Conservation (phyloP, 768 basidiomycete species). For the Tubosaeta brunneosetosa region DNA sequence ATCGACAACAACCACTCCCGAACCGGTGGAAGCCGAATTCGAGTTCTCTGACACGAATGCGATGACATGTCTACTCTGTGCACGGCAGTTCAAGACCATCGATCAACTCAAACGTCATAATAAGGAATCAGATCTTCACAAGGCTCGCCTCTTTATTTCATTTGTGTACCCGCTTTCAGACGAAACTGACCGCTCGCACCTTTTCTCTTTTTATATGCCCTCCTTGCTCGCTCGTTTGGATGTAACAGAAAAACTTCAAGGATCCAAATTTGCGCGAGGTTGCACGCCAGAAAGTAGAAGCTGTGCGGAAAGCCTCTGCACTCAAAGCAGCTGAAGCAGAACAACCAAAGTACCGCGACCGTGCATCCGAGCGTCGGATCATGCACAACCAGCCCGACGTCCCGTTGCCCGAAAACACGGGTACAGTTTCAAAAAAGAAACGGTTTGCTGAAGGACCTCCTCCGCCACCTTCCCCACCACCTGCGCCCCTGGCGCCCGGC, state of each 20-base stretch:
- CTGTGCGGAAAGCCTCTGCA: constrained; percentile 35
- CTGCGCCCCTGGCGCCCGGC: constrained; percentile 62
- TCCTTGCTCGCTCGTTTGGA: constrained; percentile 4
- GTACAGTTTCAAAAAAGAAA: constrained; percentile 36
- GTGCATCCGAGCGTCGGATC: constrained; percentile 85
- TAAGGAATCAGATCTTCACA: constrained; percentile 92
- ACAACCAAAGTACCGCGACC: constrained; percentile 88
- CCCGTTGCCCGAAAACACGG: constrained; percentile 54
- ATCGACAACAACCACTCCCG: constrained; percentile 33
- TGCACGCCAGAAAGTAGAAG: constrained; percentile 62
- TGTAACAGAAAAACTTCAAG: constrained; percentile 75
- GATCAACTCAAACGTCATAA: constrained; percentile 89
- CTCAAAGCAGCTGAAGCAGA: constrained; percentile 33
- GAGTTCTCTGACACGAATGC: constrained; percentile 77
- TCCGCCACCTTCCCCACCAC: constrained; percentile 56
- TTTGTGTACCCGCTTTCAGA: constrained; percentile 18
- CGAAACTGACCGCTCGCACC: constrained; percentile 31
- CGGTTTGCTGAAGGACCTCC: constrained; percentile 52
- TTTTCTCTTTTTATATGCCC: constrained; percentile 6
- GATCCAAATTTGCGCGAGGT: constrained; percentile 68
- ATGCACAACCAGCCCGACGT: constrained; percentile 91
- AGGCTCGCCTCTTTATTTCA: constrained; percentile 56
- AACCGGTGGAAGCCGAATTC: constrained; percentile 56
- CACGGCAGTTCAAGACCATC: constrained; percentile 84
- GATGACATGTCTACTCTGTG: constrained; percentile 84